Base-by-base conservation (phyloP, 78 protist species). In the Speleostelium caveatum region DNA sequence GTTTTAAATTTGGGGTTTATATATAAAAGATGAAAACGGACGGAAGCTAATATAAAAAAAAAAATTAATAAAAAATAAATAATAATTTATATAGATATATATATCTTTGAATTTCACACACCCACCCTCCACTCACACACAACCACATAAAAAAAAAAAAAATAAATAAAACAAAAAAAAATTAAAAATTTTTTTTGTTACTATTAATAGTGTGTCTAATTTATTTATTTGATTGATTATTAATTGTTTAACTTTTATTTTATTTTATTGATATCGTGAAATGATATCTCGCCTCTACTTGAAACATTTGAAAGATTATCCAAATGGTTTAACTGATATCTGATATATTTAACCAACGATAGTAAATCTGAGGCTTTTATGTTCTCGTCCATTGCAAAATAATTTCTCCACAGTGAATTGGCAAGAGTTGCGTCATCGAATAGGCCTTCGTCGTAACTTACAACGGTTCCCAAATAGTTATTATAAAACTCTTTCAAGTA, bases 371-470 rank as follows among this genome's bases (percentile, higher is more conserved):
- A 33, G 10, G 66, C 12, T 39, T 53, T 24, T 17, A 41, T 21
- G 1, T 83, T 26, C 19, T 59, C 55, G 30, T 21, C 33, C 91
- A 83, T 83, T 28, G 91, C 91, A 35, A 68, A 53, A 22, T 63
- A 59, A 49, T 83, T 83, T 59, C 91, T 83, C 91, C 91, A 83
- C 12, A 83, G 39, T 41, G 91, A 74, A 69, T 83, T 74, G 16
- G 59, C 71, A 7, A 83, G 30, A 28, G 42, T 45, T 42, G 77
- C 28, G 59, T 83, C 91, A 58, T 83, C 91, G 59, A 83, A 83
- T 28, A 83, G 55, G 33, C 67, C 72, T 69, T 83, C 91, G 42
- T 83, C 91, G 69, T 83, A 83, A 19, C 75, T 10, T 10, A 83
- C 55, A 26, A 83, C 67, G 32, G 73, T 21, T 41, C 91, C 91